Evolutionary conservation across 176 grass and related monocot species (phyloP).

Genomic region (Olyra latifolia): DNA sequence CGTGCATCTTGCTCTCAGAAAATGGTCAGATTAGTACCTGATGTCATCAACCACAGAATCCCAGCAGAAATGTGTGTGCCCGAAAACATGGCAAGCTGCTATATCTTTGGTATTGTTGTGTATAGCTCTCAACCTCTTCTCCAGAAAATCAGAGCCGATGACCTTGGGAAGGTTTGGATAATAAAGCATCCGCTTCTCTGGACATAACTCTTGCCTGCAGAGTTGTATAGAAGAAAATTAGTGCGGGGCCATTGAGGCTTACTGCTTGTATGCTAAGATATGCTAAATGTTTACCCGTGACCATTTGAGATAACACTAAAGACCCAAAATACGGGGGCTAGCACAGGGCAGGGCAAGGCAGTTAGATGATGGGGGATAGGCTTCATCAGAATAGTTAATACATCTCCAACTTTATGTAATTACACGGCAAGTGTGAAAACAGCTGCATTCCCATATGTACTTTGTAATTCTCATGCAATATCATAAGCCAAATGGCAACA

Average conservation of each 20-base stretch:
- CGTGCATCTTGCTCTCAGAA: neutral
- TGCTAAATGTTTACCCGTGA: slow-evolving; percentile 9
- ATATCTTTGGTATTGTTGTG: slow-evolving; percentile 42
- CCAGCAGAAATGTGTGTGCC: slow-evolving; percentile 98
- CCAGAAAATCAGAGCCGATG: slow-evolving; percentile 81
- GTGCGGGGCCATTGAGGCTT: neutral
- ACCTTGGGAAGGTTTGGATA: slow-evolving; percentile 94
- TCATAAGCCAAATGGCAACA: neutral
- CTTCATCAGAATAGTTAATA: neutral
- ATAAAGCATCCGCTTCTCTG: slow-evolving; percentile 98
- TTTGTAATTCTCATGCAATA: slow-evolving; percentile 6
- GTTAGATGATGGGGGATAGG: neutral
- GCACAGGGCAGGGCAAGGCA: neutral
- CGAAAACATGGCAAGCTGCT: slow-evolving; percentile 83
- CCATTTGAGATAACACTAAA: neutral
- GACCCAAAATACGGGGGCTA: neutral
- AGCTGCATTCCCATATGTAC: neutral
- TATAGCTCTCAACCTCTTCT: slow-evolving; percentile 76
- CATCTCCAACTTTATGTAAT: slow-evolving; percentile 1
- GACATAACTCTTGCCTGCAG: slow-evolving; percentile 91
- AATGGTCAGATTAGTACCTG: slow-evolving; percentile 54
- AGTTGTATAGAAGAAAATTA: slow-evolving; percentile 7
- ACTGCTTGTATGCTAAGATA: neutral
- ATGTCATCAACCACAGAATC: slow-evolving; percentile 75
- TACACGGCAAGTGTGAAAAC: neutral